Evolutionary conservation across 2,329 filamentous ascomycete genomes (phyloP), one percentile per base, ranked within the genome.

Genomic region (Ophiosphaerella herpotricha): DNA sequence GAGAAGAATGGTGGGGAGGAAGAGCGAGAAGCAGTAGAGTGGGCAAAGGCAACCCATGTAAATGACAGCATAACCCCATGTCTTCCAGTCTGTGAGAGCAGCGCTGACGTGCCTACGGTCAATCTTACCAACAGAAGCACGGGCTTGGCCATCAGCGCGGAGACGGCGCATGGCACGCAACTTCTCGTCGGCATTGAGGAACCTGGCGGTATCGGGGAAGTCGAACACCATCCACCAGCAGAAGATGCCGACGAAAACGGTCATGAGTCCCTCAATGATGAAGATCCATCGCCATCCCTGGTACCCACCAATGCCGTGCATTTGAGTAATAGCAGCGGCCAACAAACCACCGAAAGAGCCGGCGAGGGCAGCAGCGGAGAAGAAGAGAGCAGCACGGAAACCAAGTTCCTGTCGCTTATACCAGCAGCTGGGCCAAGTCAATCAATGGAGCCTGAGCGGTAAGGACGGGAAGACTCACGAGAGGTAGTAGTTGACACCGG

Each of bases 141-240:
- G 81, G 0, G 84, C 87, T 1, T 87, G 86, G 63, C 91, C 87
- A 56, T 82, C 85, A 56, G 89, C 85, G 2, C 81, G 79, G 1
- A 91, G 78, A 0, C 89, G 83, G 18, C 80, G 77, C 24, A 83
- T 79, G 41, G 90, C 82, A 45, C 81, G 83, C 0, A 78, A 74
- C 4, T 84, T 75, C 60, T 82, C 78, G 4, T 75, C 65, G 1
- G 80, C 70, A 0, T 72, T 78, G 13, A 87, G 74, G 49, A 87
- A 87, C 1, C 75, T 74, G 4, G 85, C 82, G 0, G 81, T 85
- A 40, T 80, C 77, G 0, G 85, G 85, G 55, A 85, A 86, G 65
- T 88, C 84, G 54, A 86, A 79, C 6, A 88, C 80, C 68, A 88
- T 84, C 70, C 79, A 84, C 71, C 81, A 74, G 47, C 69, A 72